Percentiles rank a stretch among this genome's conserved stretches.
These are phyloP conservation scores for Metrosideros polymorpha DNA, from an alignment of 441 rosid genomes.

Conservation along the genomic window DNA sequence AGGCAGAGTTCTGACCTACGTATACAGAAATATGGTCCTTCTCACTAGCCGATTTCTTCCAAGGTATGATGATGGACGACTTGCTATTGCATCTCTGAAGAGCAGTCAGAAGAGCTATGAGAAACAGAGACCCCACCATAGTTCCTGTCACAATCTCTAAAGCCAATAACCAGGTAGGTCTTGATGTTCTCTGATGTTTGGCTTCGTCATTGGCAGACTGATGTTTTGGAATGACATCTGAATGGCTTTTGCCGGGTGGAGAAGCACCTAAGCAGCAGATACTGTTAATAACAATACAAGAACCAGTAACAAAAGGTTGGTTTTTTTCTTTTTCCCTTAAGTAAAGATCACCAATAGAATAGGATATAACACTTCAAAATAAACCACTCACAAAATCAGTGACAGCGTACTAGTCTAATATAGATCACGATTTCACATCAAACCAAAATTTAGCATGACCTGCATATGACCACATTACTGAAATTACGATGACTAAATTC, in stretches of 20 bases:
- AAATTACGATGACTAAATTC: background rate
- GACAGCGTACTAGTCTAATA: background rate
- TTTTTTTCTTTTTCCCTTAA: background rate
- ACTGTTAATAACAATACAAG: background rate
- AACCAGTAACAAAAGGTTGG: background rate
- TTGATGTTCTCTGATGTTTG: conserved; percentile 41
- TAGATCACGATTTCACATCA: background rate
- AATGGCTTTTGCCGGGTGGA: conserved; percentile 34
- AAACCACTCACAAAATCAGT: background rate
- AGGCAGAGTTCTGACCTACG: conserved; percentile 50
- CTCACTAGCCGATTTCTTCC: conserved; percentile 89
- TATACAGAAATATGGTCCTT: conserved; percentile 65
- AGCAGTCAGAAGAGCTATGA: conserved; percentile 56
- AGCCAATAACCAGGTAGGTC: conserved; percentile 77
- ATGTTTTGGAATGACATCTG: conserved; percentile 25
- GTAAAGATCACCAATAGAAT: background rate
- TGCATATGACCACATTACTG: background rate
- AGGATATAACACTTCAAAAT: background rate
- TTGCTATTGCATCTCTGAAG: conserved; percentile 65
- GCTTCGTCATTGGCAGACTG: conserved; percentile 32
- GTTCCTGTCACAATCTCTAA: conserved; percentile 81
- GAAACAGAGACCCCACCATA: conserved; percentile 62
- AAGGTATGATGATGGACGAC: conserved; percentile 82
- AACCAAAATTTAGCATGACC: background rate
- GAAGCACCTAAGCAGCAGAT: conserved; percentile 28